These are phyloP conservation scores for Petunia axillaris DNA, from an alignment of 257 asterid species.

Conservation along the genomic window DNA sequence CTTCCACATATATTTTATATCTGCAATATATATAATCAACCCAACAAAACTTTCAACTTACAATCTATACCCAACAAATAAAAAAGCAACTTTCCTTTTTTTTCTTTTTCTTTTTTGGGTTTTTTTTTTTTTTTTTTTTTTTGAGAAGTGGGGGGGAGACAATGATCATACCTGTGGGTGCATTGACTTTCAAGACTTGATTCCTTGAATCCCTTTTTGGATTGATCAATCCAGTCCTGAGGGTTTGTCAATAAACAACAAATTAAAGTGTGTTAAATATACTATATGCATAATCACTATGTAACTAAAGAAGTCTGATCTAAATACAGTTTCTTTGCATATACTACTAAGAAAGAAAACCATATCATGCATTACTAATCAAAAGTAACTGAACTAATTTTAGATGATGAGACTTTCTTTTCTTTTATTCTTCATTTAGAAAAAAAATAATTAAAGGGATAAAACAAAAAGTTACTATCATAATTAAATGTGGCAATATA, in stretches of 20 bases:
- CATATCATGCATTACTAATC: not conserved
- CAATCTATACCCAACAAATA: not conserved
- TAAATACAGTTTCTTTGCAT: not conserved
- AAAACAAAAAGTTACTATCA: not conserved
- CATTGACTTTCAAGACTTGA: constrained; percentile 67
- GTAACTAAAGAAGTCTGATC: not conserved
- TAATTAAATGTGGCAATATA: not conserved
- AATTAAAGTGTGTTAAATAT: not conserved
- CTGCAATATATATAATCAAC: constrained; percentile 62
- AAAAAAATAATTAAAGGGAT: not conserved
- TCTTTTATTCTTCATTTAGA: not conserved
- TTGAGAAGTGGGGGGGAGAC: not conserved
- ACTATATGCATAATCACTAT: not conserved
- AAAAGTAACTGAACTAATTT: not conserved
- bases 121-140: no score
- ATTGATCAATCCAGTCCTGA: constrained; percentile 69
- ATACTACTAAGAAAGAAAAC: not conserved
- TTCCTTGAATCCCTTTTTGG: constrained; percentile 49
- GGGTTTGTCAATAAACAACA: not conserved
- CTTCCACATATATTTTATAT: constrained; percentile 89
- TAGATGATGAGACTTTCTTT: not conserved
- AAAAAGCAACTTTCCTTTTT: no score
- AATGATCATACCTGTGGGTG: constrained; percentile 50
- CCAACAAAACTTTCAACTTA: not conserved
- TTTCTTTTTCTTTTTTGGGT: no score